Evolutionary conservation across 1,284 basidiomycete genomes (phyloP).

Genomic region (Mycosarcoma maydis): DNA sequence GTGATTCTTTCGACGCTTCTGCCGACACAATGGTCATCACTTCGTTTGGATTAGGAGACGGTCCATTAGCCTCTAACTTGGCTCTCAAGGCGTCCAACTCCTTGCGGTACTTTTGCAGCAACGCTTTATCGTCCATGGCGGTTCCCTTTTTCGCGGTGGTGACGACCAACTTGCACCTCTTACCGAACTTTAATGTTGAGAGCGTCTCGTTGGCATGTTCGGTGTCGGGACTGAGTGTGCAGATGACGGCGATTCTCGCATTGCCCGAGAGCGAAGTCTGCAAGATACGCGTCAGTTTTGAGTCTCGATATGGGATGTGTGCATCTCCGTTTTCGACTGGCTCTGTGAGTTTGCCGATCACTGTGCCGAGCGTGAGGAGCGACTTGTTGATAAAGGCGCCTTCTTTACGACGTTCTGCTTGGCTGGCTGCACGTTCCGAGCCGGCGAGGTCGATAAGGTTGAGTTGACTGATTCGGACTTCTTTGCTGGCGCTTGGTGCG

Average conservation of each 20-base stretch:
- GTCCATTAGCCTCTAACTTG: slow-evolving; percentile 40
- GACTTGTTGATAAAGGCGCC: slow-evolving; percentile 67
- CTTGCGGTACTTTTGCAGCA: slow-evolving; percentile 58
- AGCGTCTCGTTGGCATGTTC: slow-evolving; percentile 71
- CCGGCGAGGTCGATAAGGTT: slow-evolving; percentile 73
- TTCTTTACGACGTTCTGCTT: slow-evolving; percentile 71
- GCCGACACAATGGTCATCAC: neutral
- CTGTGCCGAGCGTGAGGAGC: slow-evolving; percentile 70
- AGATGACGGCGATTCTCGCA: slow-evolving; percentile 72
- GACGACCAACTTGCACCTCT: slow-evolving; percentile 71
- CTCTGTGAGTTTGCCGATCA: slow-evolving; percentile 72
- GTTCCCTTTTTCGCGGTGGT: slow-evolving; percentile 72
- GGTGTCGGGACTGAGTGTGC: slow-evolving; percentile 70
- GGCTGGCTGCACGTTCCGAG: slow-evolving; percentile 71
- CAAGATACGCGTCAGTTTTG: slow-evolving; percentile 71
- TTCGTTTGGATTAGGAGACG: slow-evolving; percentile 6
- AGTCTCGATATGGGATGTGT: slow-evolving; percentile 73
- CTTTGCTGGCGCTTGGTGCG: slow-evolving; percentile 12
- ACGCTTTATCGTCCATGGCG: slow-evolving; percentile 66
- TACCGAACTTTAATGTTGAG: slow-evolving; percentile 72
- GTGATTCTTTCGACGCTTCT: slow-evolving; percentile 11
- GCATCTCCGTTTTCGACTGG: slow-evolving; percentile 19
- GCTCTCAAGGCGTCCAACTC: slow-evolving; percentile 60
- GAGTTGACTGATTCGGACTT: slow-evolving; percentile 66
- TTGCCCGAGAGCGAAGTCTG: slow-evolving; percentile 72